These are phyloP conservation scores for Alternaria angustiovoidea DNA, from an alignment of 2,329 filamentous ascomycete genomes.

Conservation along the genomic window DNA sequence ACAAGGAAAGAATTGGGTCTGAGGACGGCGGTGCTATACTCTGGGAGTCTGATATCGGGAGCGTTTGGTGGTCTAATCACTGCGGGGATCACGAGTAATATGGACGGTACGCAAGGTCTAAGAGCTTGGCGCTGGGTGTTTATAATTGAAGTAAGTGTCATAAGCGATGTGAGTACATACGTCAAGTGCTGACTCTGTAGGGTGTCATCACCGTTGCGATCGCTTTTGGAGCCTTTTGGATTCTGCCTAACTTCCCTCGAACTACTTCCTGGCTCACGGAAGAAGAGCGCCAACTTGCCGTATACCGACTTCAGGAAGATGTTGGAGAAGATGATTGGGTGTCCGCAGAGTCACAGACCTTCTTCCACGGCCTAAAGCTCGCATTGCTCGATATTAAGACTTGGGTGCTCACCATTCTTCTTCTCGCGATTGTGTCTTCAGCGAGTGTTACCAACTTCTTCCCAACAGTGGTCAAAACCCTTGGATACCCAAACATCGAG, in stretches of 20 bases:
- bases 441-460: slow-evolving; percentile 62
- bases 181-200: slow-evolving; percentile 43
- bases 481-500: slow-evolving; percentile 64
- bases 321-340: slow-evolving; percentile 53
- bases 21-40: slow-evolving; percentile 72
- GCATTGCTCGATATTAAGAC: slow-evolving; percentile 52
- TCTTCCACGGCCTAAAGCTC: slow-evolving; percentile 53
- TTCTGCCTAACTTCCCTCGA: slow-evolving; percentile 73
- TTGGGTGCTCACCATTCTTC: slow-evolving; percentile 50
- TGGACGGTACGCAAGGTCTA: slow-evolving; percentile 66
- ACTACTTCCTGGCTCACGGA: slow-evolving; percentile 52
- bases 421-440: slow-evolving; percentile 52
- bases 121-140: slow-evolving; percentile 73
- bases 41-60: slow-evolving; percentile 73
- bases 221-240: slow-evolving; percentile 64
- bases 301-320: slow-evolving; percentile 49
- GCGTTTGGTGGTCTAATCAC: slow-evolving; percentile 72
- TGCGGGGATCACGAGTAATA: slow-evolving; percentile 70
- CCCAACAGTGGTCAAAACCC: slow-evolving; percentile 68
- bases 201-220: slow-evolving; percentile 70
- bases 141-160: slow-evolving; percentile 63
- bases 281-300: slow-evolving; percentile 50
- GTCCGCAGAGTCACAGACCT: slow-evolving; percentile 45
- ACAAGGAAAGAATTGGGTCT: slow-evolving; percentile 72
- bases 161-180: not conserved